A percentile compares a stretch with the other conserved stretches of the same genome.
Evolutionary conservation across 1,139 yeast genomes (phyloP).

Genomic region (Pichia sp.): DNA sequence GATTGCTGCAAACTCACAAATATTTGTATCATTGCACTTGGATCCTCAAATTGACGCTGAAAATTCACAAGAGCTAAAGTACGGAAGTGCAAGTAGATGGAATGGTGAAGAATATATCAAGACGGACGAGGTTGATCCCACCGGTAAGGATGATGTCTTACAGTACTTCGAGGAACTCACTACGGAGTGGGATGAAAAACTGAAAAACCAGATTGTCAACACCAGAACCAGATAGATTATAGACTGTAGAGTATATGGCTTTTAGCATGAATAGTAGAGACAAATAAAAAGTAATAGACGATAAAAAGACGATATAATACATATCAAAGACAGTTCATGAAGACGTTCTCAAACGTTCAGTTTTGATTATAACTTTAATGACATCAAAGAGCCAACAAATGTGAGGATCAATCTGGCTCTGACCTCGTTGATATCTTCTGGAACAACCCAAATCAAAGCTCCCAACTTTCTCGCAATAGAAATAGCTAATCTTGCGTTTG

Average conservation of each 20-base stretch:
- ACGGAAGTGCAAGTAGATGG: conserved; percentile 65
- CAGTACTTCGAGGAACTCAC: conserved; percentile 50
- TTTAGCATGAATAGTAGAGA: not conserved
- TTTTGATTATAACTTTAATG: conserved; percentile 32
- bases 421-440: conserved; percentile 98
- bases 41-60: conserved; percentile 27
- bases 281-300: not conserved
- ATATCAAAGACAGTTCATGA: not conserved
- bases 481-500: conserved; percentile 94
- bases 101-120: conserved; percentile 60
- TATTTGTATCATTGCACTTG: conserved; percentile 47
- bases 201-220: conserved; percentile 63
- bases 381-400: conserved; percentile 92
- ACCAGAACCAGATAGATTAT: conserved; percentile 30
- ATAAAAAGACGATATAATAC: no score
- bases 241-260: not conserved
- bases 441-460: conserved; percentile 96
- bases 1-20: conserved; percentile 82
- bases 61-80: conserved; percentile 44
- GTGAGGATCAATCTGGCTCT: conserved; percentile 90
- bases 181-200: conserved; percentile 58
- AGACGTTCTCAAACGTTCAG: no score
- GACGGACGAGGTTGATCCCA: conserved; percentile 46
- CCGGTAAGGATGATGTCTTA: conserved; percentile 60
- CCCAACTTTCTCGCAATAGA: conserved; percentile 98